phyloP scores from a whole-genome alignment of 768 basidiomycete species.

The Pisolithus orientalis region DNA sequence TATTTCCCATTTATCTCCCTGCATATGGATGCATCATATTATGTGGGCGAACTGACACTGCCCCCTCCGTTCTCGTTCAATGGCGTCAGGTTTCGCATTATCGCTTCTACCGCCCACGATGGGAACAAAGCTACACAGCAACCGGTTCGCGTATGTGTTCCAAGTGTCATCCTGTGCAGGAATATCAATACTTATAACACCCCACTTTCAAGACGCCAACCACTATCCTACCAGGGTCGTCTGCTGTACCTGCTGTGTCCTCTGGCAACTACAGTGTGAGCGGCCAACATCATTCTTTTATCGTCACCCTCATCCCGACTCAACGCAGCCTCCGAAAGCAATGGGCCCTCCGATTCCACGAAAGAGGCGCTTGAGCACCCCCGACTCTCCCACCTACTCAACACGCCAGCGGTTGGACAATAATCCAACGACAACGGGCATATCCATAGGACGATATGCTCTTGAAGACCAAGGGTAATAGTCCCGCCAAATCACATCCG shows the following conservation, averaged over 20 bases:
- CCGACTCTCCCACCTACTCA: slow-evolving; percentile 1
- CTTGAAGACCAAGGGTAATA: background rate
- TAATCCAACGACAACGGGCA: background rate
- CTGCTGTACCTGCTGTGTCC: background rate
- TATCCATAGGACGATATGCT: background rate
- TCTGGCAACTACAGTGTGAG: slow-evolving; percentile 1
- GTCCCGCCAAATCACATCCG: background rate
- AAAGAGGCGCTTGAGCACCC: slow-evolving; percentile 10
- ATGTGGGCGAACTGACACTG: background rate
- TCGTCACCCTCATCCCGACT: background rate
- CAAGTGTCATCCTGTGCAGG: background rate
- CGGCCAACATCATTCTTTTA: background rate
- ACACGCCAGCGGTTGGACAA: slow-evolving; percentile 11
- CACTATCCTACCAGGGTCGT: background rate
- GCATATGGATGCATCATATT: no score
- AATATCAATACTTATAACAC: background rate
- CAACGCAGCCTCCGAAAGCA: slow-evolving; percentile 11
- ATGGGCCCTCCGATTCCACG: slow-evolving; percentile 3
- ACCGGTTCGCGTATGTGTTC: background rate
- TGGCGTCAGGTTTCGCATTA: background rate
- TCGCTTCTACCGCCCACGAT: background rate
- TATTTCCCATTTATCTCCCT: no score
- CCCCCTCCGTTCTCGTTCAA: background rate
- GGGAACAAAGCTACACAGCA: background rate
- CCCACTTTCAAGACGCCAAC: background rate